Percentiles rank a stretch among this genome's conserved stretches.
Conservation (phyloP, 2,329 filamentous ascomycete genomes). For the Ophiognomonia clavigignenti-juglandacearum region DNA sequence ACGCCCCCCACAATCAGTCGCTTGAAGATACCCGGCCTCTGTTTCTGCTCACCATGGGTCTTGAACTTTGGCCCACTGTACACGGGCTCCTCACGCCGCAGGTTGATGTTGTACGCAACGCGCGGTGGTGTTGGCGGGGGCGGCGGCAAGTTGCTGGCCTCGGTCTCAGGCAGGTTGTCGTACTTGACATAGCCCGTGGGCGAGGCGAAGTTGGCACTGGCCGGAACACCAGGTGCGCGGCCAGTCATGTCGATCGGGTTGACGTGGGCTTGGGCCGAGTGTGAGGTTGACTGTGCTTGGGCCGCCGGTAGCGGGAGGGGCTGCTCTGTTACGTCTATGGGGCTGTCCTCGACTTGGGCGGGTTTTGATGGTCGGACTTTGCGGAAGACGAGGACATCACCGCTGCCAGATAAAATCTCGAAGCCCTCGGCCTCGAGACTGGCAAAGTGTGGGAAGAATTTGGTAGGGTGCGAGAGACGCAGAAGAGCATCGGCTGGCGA, state of each 20-base stretch:
- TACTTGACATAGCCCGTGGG: conserved; percentile 64
- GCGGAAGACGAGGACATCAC: conserved; percentile 62
- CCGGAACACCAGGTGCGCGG: conserved; percentile 32
- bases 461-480: conserved; percentile 55
- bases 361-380: conserved; percentile 38
- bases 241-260: conserved; percentile 59
- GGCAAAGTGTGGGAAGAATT: conserved; percentile 61
- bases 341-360: conserved; percentile 10
- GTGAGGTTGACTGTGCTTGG: conserved; percentile 13
- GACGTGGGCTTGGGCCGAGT: conserved; percentile 24
- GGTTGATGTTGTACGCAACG: conserved; percentile 39
- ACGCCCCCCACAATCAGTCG: conserved; percentile 49
- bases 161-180: conserved; percentile 34
- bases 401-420: conserved; percentile 59
- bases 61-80: conserved; percentile 34
- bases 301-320: neutral
- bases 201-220: conserved; percentile 55
- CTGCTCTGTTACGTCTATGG: neutral
- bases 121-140: conserved; percentile 22
- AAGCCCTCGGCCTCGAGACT: conserved; percentile 57
- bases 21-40: conserved; percentile 37
- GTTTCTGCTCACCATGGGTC: conserved; percentile 16
- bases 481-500: conserved; percentile 57
- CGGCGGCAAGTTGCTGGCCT: conserved; percentile 24
- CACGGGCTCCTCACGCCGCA: conserved; percentile 41